Conservation (phyloP, 1,139 yeast species). For the Candida sojae region DNA sequence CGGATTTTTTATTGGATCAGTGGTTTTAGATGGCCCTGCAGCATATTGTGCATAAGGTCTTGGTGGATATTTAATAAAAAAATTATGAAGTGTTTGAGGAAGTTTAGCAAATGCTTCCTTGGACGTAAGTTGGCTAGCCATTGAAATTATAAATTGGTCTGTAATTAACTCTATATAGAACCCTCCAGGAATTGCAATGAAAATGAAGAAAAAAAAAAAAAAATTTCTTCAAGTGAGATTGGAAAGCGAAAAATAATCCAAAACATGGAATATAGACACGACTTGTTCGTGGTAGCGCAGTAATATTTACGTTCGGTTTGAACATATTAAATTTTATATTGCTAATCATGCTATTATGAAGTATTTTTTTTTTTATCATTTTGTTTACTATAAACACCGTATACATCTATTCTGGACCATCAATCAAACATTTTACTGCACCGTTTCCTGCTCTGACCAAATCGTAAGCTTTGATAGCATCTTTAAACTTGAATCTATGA, state of each 20-base stretch:
- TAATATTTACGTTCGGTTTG: too few species aligned
- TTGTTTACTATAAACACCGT: background rate
- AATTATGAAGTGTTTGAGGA: conserved; percentile 71
- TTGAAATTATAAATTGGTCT: background rate
- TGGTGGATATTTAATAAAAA: conserved; percentile 86
- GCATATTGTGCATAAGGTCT: conserved; percentile 72
- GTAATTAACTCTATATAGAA: too few species aligned
- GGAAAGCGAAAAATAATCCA: conserved; percentile 1
- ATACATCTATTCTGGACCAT: conserved; percentile 35
- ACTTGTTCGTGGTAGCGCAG: background rate
- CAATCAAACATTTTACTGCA: conserved; percentile 48
- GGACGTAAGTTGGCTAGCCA: conserved; percentile 19
- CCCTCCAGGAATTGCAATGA: too few species aligned
- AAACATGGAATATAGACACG: background rate
- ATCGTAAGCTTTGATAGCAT: conserved; percentile 82
- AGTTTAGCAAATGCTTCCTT: conserved; percentile 56
- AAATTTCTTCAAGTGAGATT: conserved; percentile 1
- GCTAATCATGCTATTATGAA: background rate
- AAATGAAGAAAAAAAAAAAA: conserved; percentile 1
- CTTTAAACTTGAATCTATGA: conserved; percentile 70
- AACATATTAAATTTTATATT: too few species aligned
- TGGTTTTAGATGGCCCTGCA: conserved; percentile 61
- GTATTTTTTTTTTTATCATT: background rate
- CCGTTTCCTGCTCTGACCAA: conserved; percentile 52
- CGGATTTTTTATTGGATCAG: conserved; percentile 79